Conservation (phyloP, 129 eudicot species). For the Solidago caesia region DNA sequence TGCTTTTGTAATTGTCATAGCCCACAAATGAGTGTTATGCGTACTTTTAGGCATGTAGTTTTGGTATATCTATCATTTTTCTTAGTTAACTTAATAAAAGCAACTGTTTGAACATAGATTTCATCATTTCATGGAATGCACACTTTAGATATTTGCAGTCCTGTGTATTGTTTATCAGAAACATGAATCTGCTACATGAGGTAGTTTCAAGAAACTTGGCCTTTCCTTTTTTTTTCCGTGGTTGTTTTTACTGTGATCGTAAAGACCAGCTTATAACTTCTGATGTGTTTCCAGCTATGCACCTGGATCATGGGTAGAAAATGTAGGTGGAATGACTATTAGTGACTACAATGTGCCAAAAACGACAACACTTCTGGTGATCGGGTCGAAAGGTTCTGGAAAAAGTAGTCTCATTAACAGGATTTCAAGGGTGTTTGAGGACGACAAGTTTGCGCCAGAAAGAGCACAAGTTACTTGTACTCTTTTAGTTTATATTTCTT, state of each 20-base stretch:
- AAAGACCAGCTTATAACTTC: background rate
- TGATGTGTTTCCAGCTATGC: constrained; percentile 48
- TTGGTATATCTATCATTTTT: background rate
- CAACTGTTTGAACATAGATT: background rate
- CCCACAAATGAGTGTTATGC: too few species aligned
- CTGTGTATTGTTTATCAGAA: background rate
- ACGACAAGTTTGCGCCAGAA: constrained; percentile 56
- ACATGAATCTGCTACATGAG: background rate
- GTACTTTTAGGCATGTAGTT: too few species aligned
- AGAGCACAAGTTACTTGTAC: constrained; percentile 92
- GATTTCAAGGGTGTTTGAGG: constrained; percentile 68
- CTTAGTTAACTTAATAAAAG: background rate
- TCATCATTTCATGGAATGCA: background rate
- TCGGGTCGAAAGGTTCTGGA: constrained; percentile 87
- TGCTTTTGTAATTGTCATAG: too few species aligned
- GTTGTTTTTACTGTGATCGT: background rate
- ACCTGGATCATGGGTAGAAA: constrained; percentile 75
- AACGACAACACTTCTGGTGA: constrained; percentile 54
- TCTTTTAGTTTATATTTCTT: constrained; percentile 7
- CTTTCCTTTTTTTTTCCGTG: background rate
- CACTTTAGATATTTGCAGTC: constrained; percentile 4
- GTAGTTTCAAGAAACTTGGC: background rate
- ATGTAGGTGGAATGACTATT: constrained; percentile 43
- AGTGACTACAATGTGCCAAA: constrained; percentile 52
- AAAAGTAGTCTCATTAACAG: constrained; percentile 83